Evolutionary conservation across 306 rosid genomes (phyloP).

Genomic region (Trifolium fragiferum): DNA sequence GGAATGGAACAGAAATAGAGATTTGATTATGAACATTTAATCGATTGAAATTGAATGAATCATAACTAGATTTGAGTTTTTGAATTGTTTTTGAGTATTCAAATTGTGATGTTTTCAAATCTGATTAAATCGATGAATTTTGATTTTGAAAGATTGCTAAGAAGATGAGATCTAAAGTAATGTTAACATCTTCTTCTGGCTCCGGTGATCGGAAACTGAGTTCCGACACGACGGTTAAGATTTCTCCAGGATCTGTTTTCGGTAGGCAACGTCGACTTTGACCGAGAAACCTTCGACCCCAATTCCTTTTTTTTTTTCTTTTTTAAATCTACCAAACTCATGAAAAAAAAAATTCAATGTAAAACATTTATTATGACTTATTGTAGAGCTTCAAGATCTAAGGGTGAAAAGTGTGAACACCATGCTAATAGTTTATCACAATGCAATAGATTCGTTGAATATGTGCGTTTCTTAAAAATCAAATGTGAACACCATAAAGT

Average conservation of each 20-base stretch:
- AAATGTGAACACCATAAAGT: background rate
- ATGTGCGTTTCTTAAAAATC: background rate
- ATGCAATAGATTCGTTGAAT: background rate
- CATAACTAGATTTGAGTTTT: background rate
- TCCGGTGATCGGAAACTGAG: slow-evolving; percentile 40
- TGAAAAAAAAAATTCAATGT: too few relatives aligned
- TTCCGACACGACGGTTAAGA: slow-evolving; percentile 27
- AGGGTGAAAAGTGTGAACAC: too few relatives aligned
- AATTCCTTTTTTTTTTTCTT: too few relatives aligned
- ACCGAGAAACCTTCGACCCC: too few relatives aligned
- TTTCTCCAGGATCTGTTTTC: too few relatives aligned
- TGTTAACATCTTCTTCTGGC: slow-evolving; percentile 46
- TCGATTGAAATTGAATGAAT: background rate
- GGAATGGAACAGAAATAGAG: background rate
- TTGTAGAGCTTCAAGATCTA: too few relatives aligned
- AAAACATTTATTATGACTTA: too few relatives aligned
- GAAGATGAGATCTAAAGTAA: slow-evolving; percentile 70
- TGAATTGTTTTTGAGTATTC: background rate
- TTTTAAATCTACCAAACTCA: too few relatives aligned
- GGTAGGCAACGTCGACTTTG: too few relatives aligned
- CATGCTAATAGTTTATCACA: background rate
- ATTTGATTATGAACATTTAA: background rate
- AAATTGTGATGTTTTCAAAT: background rate
- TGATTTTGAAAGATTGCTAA: slow-evolving; percentile 59
- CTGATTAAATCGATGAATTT: slow-evolving; percentile 16